phyloP scores from a whole-genome alignment of 78 protist genomes.

The Protostelium mycophagum region DNA sequence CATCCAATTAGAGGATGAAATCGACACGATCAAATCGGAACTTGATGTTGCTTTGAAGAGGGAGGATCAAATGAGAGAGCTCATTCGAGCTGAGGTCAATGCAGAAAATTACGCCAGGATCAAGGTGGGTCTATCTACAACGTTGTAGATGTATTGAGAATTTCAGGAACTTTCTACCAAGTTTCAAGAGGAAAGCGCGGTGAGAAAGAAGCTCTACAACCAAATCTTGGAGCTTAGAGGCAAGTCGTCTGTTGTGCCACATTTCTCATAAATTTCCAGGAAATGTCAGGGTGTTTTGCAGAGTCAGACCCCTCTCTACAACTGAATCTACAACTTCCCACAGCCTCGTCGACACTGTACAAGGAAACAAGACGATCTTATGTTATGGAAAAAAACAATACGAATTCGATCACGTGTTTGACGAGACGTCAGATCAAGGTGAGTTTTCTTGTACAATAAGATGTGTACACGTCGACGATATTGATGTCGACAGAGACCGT shows the following conservation, averaged over 20 bases:
- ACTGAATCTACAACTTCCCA: neutral
- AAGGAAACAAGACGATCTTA: neutral
- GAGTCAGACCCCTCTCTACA: constrained; percentile 60
- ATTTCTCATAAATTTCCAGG: neutral
- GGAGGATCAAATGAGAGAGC: neutral
- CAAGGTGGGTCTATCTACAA: neutral
- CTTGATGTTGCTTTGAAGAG: neutral
- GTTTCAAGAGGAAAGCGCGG: neutral
- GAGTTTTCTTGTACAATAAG: neutral
- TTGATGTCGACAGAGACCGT: neutral
- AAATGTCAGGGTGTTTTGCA: constrained; percentile 82
- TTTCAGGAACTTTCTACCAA: neutral
- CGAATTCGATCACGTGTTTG: constrained; percentile 74
- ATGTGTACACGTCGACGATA: neutral
- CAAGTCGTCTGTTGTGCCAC: neutral
- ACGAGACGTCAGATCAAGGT: constrained; percentile 9
- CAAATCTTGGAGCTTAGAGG: constrained; percentile 73
- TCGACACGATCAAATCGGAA: neutral
- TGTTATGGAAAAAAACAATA: constrained; percentile 3
- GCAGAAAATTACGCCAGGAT: neutral
- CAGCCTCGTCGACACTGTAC: neutral
- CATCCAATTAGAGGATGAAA: neutral
- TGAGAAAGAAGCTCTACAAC: constrained; percentile 21
- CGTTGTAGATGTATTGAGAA: no score
- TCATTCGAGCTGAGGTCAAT: neutral